These are phyloP conservation scores for Apiotrichum sp. DNA, from an alignment of 1,284 basidiomycete species.

Conservation along the genomic window DNA sequence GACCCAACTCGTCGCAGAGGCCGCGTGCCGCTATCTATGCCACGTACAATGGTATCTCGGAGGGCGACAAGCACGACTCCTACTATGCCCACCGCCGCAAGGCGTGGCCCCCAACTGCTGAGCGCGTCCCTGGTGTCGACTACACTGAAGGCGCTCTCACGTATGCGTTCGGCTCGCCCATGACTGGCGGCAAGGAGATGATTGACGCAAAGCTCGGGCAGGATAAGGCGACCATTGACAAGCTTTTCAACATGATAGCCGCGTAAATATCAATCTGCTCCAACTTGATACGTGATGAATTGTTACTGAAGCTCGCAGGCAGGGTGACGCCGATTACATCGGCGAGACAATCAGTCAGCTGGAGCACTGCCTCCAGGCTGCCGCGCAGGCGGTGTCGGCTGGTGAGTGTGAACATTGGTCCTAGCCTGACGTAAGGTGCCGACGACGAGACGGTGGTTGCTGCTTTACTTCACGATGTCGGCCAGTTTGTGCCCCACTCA, in stretches of 20 bases:
- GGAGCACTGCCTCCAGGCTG: conserved; percentile 33
- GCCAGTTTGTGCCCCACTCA: conserved; percentile 32
- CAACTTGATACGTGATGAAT: background rate
- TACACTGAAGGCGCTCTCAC: conserved; percentile 32
- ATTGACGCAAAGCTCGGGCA: conserved; percentile 14
- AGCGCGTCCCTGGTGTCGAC: conserved; percentile 29
- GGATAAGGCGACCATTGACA: conserved; percentile 8
- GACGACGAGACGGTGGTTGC: conserved; percentile 34
- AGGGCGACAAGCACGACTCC: conserved; percentile 35
- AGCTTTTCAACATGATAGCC: conserved; percentile 17
- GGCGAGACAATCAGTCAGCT: conserved; percentile 32
- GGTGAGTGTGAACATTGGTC: background rate
- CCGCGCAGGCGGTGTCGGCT: conserved; percentile 12
- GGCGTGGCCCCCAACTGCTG: conserved; percentile 34
- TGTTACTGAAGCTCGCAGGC: conserved; percentile 13
- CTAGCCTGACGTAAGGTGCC: conserved; percentile 17
- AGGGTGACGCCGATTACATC: conserved; percentile 27
- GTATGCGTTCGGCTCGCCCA: conserved; percentile 23
- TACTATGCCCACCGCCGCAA: conserved; percentile 37
- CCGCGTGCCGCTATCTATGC: conserved; percentile 38
- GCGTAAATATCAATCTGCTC: conserved; percentile 12
- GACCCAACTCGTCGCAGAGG: conserved; percentile 28
- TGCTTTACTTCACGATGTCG: conserved; percentile 40
- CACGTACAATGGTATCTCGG: conserved; percentile 33
- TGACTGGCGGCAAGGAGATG: conserved; percentile 21